Percentiles rank a stretch among this genome's conserved stretches.
Evolutionary conservation across 257 asterid genomes (phyloP).

Genomic region (Nicotiana undulata): DNA sequence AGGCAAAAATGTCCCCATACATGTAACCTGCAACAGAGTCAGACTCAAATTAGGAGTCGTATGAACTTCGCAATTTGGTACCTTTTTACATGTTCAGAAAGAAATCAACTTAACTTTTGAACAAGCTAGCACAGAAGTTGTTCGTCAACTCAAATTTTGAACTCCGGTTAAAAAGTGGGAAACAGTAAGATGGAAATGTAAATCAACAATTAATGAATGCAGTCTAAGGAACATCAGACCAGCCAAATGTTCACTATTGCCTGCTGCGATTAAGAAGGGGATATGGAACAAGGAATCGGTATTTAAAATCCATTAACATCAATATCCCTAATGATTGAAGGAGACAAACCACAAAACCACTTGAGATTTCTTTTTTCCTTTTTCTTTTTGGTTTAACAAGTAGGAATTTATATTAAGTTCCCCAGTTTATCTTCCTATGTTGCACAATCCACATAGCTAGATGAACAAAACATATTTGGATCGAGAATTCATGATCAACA

Average conservation of each 20-base stretch:
- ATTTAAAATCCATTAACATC: neutral
- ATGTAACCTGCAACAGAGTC: slow-evolving; percentile 11
- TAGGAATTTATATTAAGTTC: no score
- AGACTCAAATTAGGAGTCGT: neutral
- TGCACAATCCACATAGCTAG: neutral
- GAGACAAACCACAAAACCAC: neutral
- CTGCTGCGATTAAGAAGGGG: neutral
- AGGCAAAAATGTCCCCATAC: slow-evolving; percentile 24
- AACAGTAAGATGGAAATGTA: neutral
- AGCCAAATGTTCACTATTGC: no score
- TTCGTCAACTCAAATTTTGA: neutral
- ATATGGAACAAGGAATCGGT: neutral
- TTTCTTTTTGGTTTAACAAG: no score
- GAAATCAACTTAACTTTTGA: neutral
- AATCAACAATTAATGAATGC: neutral
- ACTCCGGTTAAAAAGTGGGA: neutral
- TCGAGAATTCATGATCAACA: neutral
- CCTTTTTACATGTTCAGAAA: neutral
- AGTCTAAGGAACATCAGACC: neutral
- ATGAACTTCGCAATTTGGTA: neutral
- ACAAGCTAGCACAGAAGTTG: neutral
- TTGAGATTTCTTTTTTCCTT: neutral
- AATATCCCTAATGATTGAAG: neutral
- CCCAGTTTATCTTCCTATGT: no score
- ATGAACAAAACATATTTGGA: neutral